Conservation (phyloP, 345 rosid species). For the Kandelia obovata region DNA sequence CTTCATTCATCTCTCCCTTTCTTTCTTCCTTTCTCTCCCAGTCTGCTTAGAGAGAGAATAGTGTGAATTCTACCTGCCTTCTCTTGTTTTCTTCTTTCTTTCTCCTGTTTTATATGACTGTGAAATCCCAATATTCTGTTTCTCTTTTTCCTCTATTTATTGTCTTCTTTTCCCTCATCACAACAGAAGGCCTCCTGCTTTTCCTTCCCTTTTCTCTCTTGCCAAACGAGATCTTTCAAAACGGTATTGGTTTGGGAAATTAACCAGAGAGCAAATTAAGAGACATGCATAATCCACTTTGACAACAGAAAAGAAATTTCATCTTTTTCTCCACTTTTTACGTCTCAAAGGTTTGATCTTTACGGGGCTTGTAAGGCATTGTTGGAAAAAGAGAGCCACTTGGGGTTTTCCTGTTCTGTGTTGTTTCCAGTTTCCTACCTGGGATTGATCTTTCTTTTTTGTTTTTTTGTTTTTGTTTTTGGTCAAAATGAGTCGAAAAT, state of each 20-base stretch:
- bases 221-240: not conserved
- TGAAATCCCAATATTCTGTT: not conserved
- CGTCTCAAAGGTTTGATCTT: not conserved
- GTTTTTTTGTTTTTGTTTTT: not conserved
- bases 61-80: conserved; percentile 28
- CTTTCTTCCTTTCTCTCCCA: not conserved
- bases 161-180: not conserved
- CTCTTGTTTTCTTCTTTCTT: not conserved
- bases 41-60: conserved; percentile 12
- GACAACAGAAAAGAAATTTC: conserved; percentile 1
- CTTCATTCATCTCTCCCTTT: not conserved
- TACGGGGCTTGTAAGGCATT: conserved; percentile 9
- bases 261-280: conserved; percentile 1
- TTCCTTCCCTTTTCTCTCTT: not conserved
- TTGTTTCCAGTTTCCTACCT: not conserved
- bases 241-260: not conserved
- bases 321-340: not conserved
- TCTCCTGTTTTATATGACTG: not conserved
- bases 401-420: not conserved
- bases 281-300: not conserved
- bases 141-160: not conserved
- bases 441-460: not conserved
- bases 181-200: not conserved
- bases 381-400: not conserved
- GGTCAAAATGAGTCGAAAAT: conserved; percentile 35